phyloP scores from a whole-genome alignment of 257 asterid species.

The Primulina eburnea region DNA sequence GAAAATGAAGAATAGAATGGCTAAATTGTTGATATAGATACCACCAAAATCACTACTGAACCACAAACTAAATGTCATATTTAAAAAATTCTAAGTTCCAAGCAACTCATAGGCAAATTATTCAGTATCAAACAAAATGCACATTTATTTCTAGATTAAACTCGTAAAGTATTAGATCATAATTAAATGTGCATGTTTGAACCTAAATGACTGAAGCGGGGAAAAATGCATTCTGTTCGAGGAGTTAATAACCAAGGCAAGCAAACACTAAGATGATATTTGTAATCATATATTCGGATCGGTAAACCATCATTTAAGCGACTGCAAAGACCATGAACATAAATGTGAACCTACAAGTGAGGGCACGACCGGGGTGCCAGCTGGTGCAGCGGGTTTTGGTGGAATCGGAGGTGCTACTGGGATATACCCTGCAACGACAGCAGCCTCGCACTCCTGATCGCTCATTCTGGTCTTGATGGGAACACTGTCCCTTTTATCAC shows the following conservation, averaged over 20 bases:
- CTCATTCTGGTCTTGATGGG: conserved; percentile 45
- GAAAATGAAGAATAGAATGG: background rate
- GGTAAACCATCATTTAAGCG: background rate
- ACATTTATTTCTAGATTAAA: background rate
- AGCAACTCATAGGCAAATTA: background rate
- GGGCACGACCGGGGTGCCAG: conserved; percentile 62
- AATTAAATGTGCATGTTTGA: background rate
- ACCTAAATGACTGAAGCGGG: background rate
- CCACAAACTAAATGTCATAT: background rate
- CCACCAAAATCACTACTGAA: background rate
- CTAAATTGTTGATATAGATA: background rate
- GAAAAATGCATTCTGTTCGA: background rate
- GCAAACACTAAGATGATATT: conserved; percentile 1
- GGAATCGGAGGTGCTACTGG: conserved; percentile 93
- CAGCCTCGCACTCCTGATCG: conserved; percentile 82
- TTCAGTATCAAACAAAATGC: background rate
- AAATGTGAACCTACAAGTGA: conserved; percentile 53
- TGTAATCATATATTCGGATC: background rate
- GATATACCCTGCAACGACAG: conserved; percentile 70
- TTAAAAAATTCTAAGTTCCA: background rate
- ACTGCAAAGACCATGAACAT: background rate
- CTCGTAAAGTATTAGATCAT: background rate
- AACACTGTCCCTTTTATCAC: conserved; percentile 36
- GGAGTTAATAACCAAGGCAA: background rate
- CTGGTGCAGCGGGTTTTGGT: conserved; percentile 61